Evolutionary conservation across 176 grass and related monocot species (phyloP), one percentile per base, ranked within the genome.

Genomic region (Phoenix dactylifera): DNA sequence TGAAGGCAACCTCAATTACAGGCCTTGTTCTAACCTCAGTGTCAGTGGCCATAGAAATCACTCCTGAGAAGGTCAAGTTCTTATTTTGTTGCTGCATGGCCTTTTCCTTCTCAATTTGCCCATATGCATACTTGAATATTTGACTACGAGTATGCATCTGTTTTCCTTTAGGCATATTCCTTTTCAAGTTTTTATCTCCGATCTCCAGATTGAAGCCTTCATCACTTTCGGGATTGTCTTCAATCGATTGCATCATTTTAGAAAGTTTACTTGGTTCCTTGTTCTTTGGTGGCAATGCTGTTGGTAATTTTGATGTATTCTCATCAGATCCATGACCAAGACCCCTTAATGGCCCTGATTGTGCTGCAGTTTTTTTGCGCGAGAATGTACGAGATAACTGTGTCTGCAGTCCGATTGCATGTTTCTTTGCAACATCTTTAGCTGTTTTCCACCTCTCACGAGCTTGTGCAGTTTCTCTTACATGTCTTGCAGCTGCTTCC

Each of bases 71-170:
- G 22, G 82, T 83, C 16, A 95, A 76, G 58, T 95, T 95, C 32
- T 75, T 72, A 22, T 56, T 70, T n/a, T 83, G 72, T 66, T 97
- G 69, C 49, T 95, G 85, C 85, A 95, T 69, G 22, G 82, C 82
- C 62, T 95, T 95, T 28, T 95, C 90, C 82, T 82, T 95, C 64
- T 95, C 90, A 19, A 95, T 89, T 52, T 95, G 77, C 9, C 90
- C 90, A 53, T 95, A 95, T 18, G 90, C 90, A 49, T 95, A 95
- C 72, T 89, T 80, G 72, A 95, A 95, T 18, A 95, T 89, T 68
- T 95, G 90, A 72, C 85, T 95, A 69, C 78, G 77, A 3, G 90
- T 86, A 29, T 95, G 90, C 20, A 88, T 88, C 54, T 82, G 76
- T 58, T 74, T 89, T 7, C 75, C 79, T 72, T 71, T 89, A 0